Conservation (phyloP, 2,329 filamentous ascomycete species). For the Plectosphaerella cucumerina region DNA sequence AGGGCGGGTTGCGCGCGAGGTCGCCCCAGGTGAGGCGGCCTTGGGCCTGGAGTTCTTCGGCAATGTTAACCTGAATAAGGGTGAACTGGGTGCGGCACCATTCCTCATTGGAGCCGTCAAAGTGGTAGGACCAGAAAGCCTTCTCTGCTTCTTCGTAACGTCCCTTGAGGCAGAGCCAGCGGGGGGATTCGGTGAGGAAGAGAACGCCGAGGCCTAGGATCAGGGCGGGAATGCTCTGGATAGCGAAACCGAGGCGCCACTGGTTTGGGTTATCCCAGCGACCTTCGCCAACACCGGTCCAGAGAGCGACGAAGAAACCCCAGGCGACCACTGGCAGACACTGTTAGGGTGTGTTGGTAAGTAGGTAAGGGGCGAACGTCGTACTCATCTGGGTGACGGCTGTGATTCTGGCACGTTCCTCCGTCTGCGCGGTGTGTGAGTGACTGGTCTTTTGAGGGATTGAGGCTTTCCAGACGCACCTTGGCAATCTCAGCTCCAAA, state of each 20-base stretch:
- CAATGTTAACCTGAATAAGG: constrained; percentile 29
- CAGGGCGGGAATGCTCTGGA: constrained; percentile 28
- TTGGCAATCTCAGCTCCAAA: constrained; percentile 37
- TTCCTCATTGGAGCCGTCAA: constrained; percentile 27
- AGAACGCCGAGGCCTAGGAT: constrained; percentile 46
- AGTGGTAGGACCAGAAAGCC: constrained; percentile 28
- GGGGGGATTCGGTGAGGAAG: constrained; percentile 52
- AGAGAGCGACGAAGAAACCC: constrained; percentile 35
- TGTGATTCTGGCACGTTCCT: constrained; percentile 33
- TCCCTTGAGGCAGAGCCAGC: constrained; percentile 44
- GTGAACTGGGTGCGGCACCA: constrained; percentile 30
- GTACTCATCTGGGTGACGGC: constrained; percentile 36
- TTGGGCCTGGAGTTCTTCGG: constrained; percentile 24
- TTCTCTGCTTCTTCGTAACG: constrained; percentile 41
- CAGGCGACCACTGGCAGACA: constrained; percentile 33
- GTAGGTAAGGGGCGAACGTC: not conserved
- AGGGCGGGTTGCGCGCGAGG: constrained; percentile 25
- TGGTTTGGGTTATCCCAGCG: constrained; percentile 32
- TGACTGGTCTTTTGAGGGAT: not conserved
- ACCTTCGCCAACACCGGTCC: constrained; percentile 33
- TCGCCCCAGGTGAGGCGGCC: constrained; percentile 24
- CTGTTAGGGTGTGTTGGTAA: not conserved
- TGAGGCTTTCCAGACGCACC: constrained; percentile 13
- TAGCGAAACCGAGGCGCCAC: constrained; percentile 33
- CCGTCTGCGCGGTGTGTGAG: constrained; percentile 17